Conservation (phyloP, 257 asterid genomes). For the Echium plantagineum region DNA sequence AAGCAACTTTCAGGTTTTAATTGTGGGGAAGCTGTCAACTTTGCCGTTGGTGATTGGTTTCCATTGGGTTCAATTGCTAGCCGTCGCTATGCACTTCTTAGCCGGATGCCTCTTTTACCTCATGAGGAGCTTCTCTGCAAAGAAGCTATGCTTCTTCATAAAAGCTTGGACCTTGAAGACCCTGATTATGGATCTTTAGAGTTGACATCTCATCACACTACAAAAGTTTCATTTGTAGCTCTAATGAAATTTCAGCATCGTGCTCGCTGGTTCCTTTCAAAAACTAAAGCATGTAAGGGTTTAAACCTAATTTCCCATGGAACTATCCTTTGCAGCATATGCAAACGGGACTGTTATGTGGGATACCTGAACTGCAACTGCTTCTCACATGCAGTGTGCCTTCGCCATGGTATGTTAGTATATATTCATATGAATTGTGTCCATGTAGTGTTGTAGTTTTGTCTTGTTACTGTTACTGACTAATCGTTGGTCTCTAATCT, state of each 20-base stretch:
- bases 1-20: constrained; percentile 26
- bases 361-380: constrained; percentile 23
- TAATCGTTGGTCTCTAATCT: constrained; percentile 6
- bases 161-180: not conserved
- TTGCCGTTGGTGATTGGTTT: constrained; percentile 30
- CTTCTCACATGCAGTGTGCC: constrained; percentile 20
- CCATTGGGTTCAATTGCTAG: constrained; percentile 26
- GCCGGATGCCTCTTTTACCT: constrained; percentile 27
- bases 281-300: constrained; percentile 6
- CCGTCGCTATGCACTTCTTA: constrained; percentile 21
- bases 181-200: not conserved
- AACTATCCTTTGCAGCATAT: constrained; percentile 19
- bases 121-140: constrained; percentile 34
- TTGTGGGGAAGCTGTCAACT: constrained; percentile 41
- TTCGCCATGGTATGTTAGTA: constrained; percentile 28
- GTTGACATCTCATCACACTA: not conserved
- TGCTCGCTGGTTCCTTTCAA: constrained; percentile 22
- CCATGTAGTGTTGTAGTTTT: no score
- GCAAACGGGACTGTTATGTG: constrained; percentile 31
- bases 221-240: constrained; percentile 22
- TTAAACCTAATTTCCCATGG: constrained; percentile 12
- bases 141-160: constrained; percentile 27
- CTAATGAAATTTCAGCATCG: constrained; percentile 23
- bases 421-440: no score
- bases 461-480: no score